Conservation (phyloP, 306 rosid genomes). For the Quillaja saponaria region DNA sequence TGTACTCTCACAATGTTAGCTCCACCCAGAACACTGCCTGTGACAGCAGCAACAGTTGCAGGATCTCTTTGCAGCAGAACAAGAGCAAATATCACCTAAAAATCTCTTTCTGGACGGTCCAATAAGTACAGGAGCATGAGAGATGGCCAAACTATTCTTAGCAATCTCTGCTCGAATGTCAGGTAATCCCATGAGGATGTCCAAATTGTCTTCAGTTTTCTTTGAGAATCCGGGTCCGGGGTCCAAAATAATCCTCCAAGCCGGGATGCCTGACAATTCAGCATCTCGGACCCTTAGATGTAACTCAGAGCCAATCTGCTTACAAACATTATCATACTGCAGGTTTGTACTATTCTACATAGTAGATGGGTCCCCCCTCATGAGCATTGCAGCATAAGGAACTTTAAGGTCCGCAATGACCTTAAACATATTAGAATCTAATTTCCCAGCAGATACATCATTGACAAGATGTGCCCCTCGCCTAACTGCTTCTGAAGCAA, state of each 20-base stretch:
- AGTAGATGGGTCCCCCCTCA: constrained; percentile 85
- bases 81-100: constrained; percentile 67
- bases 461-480: constrained; percentile 86
- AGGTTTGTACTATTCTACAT: constrained; percentile 75
- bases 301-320: constrained; percentile 70
- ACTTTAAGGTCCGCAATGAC: constrained; percentile 80
- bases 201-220: constrained; percentile 69
- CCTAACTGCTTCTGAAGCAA: constrained; percentile 78
- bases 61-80: constrained; percentile 65
- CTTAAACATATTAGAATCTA: constrained; percentile 69
- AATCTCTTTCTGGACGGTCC: constrained; percentile 91
- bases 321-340: constrained; percentile 66
- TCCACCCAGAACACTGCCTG: constrained; percentile 63
- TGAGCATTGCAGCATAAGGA: constrained; percentile 92
- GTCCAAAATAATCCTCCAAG: constrained; percentile 84
- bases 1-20: constrained; percentile 90
- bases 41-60: constrained; percentile 75
- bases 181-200: constrained; percentile 55
- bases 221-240: constrained; percentile 92
- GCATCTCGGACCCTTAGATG: constrained; percentile 58
- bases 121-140: constrained; percentile 74
- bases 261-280: constrained; percentile 77
- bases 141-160: constrained; percentile 58
- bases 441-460: constrained; percentile 69
- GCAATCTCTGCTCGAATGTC: constrained; percentile 64